Conservation (phyloP, 164 flowering plant species). For the Litsea cubeba region DNA sequence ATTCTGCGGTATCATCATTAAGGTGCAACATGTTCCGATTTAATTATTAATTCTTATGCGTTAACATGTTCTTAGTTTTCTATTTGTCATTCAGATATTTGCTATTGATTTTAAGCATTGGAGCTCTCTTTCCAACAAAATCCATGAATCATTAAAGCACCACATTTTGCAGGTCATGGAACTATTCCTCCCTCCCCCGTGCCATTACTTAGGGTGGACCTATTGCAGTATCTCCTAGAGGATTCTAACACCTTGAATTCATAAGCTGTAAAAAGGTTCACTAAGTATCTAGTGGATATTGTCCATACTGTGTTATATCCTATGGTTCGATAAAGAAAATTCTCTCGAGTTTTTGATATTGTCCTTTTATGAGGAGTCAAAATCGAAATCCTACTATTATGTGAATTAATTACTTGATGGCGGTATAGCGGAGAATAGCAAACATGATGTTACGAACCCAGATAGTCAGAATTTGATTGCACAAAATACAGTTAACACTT, state of each 20-base stretch:
- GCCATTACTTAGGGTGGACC: conserved; percentile 69
- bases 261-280: conserved; percentile 23
- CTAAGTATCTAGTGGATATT: conserved; percentile 24
- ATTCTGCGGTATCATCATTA: neutral
- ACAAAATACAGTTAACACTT: conserved; percentile 56
- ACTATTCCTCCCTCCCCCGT: conserved; percentile 52
- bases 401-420: conserved; percentile 24
- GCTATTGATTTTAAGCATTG: neutral
- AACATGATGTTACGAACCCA: conserved; percentile 11
- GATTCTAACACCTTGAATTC: conserved; percentile 37
- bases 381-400: conserved; percentile 17
- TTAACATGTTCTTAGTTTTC: no score
- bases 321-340: conserved; percentile 84
- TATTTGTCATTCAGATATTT: neutral
- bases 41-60: no score
- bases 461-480: conserved; percentile 35
- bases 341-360: conserved; percentile 73
- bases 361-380: conserved; percentile 58
- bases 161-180: conserved; percentile 77
- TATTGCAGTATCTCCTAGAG: conserved; percentile 68
- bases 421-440: conserved; percentile 26
- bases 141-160: conserved; percentile 7
- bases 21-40: no score
- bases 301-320: conserved; percentile 56
- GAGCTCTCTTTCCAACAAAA: neutral